These are phyloP conservation scores for Chlamydomonas applanata DNA, from an alignment of 139 green algal genomes.

Conservation along the genomic window DNA sequence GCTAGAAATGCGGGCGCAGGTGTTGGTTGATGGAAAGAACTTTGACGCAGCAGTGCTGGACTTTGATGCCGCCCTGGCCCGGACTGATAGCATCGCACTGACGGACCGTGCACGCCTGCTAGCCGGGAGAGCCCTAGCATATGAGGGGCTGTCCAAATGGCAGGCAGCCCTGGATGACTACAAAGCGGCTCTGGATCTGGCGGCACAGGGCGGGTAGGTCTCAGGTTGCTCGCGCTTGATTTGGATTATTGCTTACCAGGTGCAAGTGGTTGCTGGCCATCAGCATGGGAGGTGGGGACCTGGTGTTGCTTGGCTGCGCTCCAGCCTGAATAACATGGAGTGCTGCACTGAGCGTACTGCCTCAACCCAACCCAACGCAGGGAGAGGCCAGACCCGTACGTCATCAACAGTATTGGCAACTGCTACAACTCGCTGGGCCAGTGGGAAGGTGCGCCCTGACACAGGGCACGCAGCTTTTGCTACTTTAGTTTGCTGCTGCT, in stretches of 20 bases:
- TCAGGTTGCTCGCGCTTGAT: background rate
- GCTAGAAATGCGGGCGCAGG: constrained; percentile 72
- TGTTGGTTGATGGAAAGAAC: constrained; percentile 78
- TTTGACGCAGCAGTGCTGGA: constrained; percentile 70
- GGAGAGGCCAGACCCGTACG: constrained; percentile 62
- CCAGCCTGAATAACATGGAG: background rate
- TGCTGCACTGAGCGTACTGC: too few species aligned
- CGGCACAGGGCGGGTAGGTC: constrained; percentile 27
- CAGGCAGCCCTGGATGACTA: constrained; percentile 68
- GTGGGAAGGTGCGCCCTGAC: constrained; percentile 31
- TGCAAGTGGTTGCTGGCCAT: too few species aligned
- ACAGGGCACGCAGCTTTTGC: too few species aligned
- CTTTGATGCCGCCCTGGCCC: constrained; percentile 53
- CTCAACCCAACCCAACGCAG: constrained; percentile 11
- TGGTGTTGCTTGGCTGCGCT: too few species aligned
- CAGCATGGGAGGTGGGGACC: too few species aligned
- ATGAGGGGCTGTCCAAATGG: constrained; percentile 77
- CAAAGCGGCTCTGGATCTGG: constrained; percentile 38
- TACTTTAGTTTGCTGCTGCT: too few species aligned
- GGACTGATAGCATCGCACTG: constrained; percentile 13
- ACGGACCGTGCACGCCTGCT: constrained; percentile 53
- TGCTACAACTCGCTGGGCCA: constrained; percentile 64
- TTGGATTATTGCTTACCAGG: background rate
- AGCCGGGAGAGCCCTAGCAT: constrained; percentile 65
- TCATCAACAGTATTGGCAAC: constrained; percentile 82